Evolutionary conservation across 257 asterid genomes (phyloP).

Genomic region (Gynochthodes officinalis): DNA sequence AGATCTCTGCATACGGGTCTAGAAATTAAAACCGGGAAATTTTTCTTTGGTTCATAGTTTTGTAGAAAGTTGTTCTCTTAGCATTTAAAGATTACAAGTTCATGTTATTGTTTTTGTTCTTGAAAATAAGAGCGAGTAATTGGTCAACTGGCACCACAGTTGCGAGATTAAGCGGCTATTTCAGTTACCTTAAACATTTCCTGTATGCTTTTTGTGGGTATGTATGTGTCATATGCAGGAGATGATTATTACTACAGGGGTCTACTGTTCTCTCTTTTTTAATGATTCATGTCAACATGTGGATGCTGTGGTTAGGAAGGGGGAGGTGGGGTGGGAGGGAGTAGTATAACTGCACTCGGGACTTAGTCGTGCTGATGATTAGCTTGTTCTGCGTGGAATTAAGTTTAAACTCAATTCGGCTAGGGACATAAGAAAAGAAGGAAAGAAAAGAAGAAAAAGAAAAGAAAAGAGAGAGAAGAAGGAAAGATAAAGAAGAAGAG

Average conservation of each 20-base stretch:
- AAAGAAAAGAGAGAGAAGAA: no score
- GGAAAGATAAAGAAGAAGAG: no score
- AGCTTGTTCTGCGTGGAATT: constrained; percentile 10
- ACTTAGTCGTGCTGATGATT: constrained; percentile 15
- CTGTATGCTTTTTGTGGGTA: no score
- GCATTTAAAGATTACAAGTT: background rate
- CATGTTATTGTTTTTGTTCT: background rate
- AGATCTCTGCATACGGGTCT: constrained; percentile 23
- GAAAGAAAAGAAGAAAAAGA: no score
- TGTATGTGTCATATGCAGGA: no score
- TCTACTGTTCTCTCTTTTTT: background rate
- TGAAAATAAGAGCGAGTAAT: background rate
- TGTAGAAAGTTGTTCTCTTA: background rate
- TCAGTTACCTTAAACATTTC: background rate
- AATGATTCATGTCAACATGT: background rate
- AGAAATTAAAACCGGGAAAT: no score
- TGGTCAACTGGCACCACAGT: background rate
- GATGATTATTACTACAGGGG: background rate
- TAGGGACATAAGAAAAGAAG: no score
- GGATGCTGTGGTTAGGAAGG: constrained; percentile 12
- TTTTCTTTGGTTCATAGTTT: background rate
- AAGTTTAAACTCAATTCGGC: background rate
- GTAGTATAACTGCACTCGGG: constrained; percentile 2
- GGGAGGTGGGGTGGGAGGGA: background rate
- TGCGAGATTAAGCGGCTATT: background rate